These are phyloP conservation scores for Oryza australiensis DNA, from an alignment of 176 grass and related monocot genomes.

Conservation along the genomic window DNA sequence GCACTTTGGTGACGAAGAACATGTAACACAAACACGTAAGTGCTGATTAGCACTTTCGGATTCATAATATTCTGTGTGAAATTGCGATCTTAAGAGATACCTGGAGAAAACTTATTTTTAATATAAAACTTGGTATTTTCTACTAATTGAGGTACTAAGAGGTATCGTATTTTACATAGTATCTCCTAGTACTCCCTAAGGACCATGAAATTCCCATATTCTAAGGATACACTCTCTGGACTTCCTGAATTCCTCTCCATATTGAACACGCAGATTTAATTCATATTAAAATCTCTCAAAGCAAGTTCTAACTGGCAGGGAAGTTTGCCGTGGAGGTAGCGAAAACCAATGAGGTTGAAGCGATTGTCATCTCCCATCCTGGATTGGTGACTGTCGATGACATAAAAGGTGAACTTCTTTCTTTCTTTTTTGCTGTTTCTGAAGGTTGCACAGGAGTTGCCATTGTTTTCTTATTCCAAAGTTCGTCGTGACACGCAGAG, in stretches of 20 bases:
- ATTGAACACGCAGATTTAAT: background rate
- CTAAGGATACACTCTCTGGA: background rate
- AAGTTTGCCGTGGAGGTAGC: background rate
- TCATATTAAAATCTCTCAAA: background rate
- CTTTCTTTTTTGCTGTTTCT: background rate
- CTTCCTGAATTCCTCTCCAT: background rate
- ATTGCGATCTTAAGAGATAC: no score
- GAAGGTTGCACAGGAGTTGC: background rate
- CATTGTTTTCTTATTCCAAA: background rate
- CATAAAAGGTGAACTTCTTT: background rate
- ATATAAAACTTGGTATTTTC: no score
- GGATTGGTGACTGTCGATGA: background rate
- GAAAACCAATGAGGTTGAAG: background rate
- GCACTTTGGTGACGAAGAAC: no score
- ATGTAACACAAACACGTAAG: no score
- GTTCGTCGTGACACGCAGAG: background rate
- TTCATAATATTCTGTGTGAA: no score
- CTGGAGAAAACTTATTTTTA: no score
- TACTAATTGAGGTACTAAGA: background rate
- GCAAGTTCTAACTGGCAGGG: background rate
- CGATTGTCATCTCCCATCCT: conserved; percentile 1
- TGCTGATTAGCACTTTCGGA: no score
- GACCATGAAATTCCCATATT: no score
- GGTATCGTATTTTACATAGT: no score
- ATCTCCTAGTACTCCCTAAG: no score